Conservation (phyloP, 768 basidiomycete genomes). For the Xerocomellus amylosporus region DNA sequence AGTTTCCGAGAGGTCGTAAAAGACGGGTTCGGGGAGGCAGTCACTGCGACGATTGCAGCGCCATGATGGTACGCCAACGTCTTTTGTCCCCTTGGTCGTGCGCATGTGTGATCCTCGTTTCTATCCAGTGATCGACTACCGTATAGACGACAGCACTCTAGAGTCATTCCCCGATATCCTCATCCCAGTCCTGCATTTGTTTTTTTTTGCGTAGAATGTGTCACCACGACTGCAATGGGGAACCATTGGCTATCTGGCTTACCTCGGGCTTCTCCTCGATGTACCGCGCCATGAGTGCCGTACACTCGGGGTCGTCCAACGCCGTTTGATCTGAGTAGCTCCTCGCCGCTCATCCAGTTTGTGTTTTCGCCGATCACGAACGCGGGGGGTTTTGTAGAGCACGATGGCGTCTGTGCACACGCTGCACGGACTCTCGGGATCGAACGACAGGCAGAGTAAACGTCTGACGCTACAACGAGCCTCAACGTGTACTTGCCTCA, state of each 20-base stretch:
- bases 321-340: slow-evolving; percentile 48
- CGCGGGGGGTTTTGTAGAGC: slow-evolving; percentile 62
- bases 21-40: slow-evolving; percentile 33
- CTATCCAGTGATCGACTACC: background rate
- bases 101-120: background rate
- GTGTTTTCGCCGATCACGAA: slow-evolving; percentile 64
- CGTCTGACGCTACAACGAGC: too few relatives aligned
- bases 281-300: slow-evolving; percentile 53
- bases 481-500: too few relatives aligned
- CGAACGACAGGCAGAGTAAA: too few relatives aligned
- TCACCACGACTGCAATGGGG: slow-evolving; percentile 9
- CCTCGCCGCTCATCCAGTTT: slow-evolving; percentile 54
- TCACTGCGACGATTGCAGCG: slow-evolving; percentile 27
- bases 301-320: slow-evolving; percentile 54
- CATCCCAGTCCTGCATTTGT: slow-evolving; percentile 51
- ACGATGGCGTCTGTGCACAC: slow-evolving; percentile 66
- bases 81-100: background rate
- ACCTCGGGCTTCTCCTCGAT: slow-evolving; percentile 57
- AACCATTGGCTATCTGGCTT: background rate
- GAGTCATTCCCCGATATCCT: slow-evolving; percentile 53
- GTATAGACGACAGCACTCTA: slow-evolving; percentile 8
- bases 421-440: slow-evolving; percentile 46
- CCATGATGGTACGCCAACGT: slow-evolving; percentile 16
- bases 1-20: slow-evolving; percentile 39
- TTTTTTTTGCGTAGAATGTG: slow-evolving; percentile 15